Percentiles rank a stretch among this genome's conserved stretches.
Conservation (phyloP, 2,329 filamentous ascomycete species). For the Paracorniculantispora psalliotae region DNA sequence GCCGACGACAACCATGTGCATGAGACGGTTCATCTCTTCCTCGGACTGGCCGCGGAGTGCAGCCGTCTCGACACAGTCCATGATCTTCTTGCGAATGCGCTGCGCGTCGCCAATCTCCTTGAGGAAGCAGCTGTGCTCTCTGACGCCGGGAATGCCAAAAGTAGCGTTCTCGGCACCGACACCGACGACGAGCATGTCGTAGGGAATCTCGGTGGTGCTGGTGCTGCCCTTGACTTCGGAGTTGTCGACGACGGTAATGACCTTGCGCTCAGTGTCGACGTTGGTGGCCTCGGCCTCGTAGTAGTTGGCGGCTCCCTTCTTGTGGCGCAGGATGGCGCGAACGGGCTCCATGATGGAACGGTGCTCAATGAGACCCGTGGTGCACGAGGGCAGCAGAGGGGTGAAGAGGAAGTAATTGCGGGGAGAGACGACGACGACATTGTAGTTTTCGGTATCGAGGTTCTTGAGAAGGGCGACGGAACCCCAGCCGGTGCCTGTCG, state of each 20-base stretch:
- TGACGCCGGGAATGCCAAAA: slow-evolving; percentile 93
- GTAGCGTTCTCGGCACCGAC: slow-evolving; percentile 98
- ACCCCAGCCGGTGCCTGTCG: slow-evolving; percentile 84
- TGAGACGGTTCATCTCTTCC: slow-evolving; percentile 85
- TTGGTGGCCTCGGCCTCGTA: slow-evolving; percentile 97
- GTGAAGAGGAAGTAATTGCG: slow-evolving; percentile 99
- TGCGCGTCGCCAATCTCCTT: slow-evolving; percentile 98
- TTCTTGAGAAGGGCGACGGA: slow-evolving; percentile 96
- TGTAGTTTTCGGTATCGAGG: slow-evolving; percentile 98
- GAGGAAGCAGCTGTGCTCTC: slow-evolving; percentile 93
- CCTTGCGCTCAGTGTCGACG: slow-evolving; percentile 86
- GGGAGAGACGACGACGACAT: slow-evolving; percentile 94
- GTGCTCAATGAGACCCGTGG: slow-evolving; percentile 95
- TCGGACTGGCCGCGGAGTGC: slow-evolving; percentile 92
- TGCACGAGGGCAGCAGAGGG: slow-evolving; percentile 92
- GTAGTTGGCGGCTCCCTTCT: slow-evolving; percentile 89
- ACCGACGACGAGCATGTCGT: slow-evolving; percentile 96
- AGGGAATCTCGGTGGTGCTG: slow-evolving; percentile 81
- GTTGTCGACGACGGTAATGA: slow-evolving; percentile 85
- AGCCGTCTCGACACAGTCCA: slow-evolving; percentile 98
- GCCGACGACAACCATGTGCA: slow-evolving; percentile 96
- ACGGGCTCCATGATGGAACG: slow-evolving; percentile 99
- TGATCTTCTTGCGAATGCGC: slow-evolving; percentile 94
- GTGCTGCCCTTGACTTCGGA: slow-evolving; percentile 86
- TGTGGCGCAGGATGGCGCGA: slow-evolving; percentile 90